Conservation (phyloP, 1,284 basidiomycete species). For the Papiliotrema fonsecae region DNA sequence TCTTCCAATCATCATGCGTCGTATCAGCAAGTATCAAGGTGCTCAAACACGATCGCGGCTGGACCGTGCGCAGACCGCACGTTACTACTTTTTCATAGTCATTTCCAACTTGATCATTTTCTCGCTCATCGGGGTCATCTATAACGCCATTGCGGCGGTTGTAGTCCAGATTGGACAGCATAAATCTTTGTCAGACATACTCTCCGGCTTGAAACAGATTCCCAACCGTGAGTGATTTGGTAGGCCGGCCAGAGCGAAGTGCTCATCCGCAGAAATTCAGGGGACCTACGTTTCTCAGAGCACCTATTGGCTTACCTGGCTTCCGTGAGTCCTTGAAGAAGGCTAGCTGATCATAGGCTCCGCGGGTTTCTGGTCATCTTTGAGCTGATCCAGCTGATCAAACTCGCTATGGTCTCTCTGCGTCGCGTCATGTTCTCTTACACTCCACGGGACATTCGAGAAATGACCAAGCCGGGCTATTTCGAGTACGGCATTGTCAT, state of each 20-base stretch:
- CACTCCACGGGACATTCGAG: slow-evolving; percentile 90
- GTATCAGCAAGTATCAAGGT: slow-evolving; percentile 72
- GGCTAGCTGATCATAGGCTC: slow-evolving; percentile 52
- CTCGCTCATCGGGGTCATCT: slow-evolving; percentile 80
- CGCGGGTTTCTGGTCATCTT: slow-evolving; percentile 91
- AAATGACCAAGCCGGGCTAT: slow-evolving; percentile 90
- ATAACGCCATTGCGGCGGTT: slow-evolving; percentile 66
- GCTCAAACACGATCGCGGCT: slow-evolving; percentile 62
- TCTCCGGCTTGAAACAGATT: slow-evolving; percentile 56
- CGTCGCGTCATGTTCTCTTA: slow-evolving; percentile 85
- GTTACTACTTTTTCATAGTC: slow-evolving; percentile 87
- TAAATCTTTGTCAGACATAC: slow-evolving; percentile 61
- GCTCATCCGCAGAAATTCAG: slow-evolving; percentile 61
- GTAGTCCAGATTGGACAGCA: slow-evolving; percentile 64
- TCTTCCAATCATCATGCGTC: slow-evolving; percentile 80
- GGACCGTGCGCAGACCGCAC: slow-evolving; percentile 80
- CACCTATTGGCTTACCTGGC: slow-evolving; percentile 82
- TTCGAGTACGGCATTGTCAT: slow-evolving; percentile 63
- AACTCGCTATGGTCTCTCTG: slow-evolving; percentile 78
- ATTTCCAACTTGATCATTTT: slow-evolving; percentile 74
- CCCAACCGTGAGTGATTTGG: slow-evolving; percentile 21
- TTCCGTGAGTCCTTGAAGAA: slow-evolving; percentile 59
- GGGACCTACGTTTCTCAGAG: slow-evolving; percentile 75
- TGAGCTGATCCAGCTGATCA: slow-evolving; percentile 92
- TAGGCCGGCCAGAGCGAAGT: too few species aligned